Percentiles rank a stretch among this genome's conserved stretches.
These are phyloP conservation scores for Prosopis cineraria DNA, from an alignment of 306 rosid species.

Conservation along the genomic window DNA sequence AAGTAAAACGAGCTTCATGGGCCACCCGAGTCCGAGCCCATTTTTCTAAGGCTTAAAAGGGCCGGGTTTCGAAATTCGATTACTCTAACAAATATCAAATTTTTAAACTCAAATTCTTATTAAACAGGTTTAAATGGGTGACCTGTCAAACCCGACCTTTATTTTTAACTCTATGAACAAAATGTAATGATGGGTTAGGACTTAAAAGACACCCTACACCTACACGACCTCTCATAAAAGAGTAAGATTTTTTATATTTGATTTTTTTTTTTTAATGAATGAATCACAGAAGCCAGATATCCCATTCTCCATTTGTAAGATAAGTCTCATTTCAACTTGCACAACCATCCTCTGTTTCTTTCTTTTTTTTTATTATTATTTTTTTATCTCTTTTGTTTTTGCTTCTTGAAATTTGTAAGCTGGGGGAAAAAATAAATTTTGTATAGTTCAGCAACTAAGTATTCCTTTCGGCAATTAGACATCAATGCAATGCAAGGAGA, in stretches of 20 bases:
- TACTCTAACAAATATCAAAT: too few relatives aligned
- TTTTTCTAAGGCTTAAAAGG: too few relatives aligned
- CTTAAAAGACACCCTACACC: slow-evolving; percentile 15
- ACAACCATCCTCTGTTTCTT: background rate
- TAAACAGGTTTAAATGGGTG: too few relatives aligned
- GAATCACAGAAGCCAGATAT: too few relatives aligned
- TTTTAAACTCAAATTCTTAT: too few relatives aligned
- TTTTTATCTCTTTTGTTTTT: slow-evolving; percentile 20
- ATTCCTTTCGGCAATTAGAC: background rate
- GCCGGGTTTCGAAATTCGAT: too few relatives aligned
- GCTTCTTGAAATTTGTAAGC: slow-evolving; percentile 10
- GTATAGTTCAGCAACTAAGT: slow-evolving; percentile 7
- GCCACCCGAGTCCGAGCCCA: too few relatives aligned
- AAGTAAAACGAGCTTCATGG: too few relatives aligned
- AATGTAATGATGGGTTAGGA: slow-evolving; percentile 6
- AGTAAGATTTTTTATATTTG: slow-evolving; percentile 29
- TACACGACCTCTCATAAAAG: slow-evolving; percentile 32
- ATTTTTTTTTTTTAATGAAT: background rate
- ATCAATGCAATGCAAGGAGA: slow-evolving; percentile 24
- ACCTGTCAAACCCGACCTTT: too few relatives aligned
- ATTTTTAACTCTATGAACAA: too few relatives aligned
- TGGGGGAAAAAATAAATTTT: background rate
- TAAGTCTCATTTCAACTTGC: slow-evolving; percentile 4
- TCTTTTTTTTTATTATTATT: background rate
- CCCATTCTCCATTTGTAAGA: too few relatives aligned